Percentiles rank a stretch among this genome's conserved stretches.
phyloP scores from a whole-genome alignment of 805 yeast species.

The Monosporozyma yasuniensis region DNA sequence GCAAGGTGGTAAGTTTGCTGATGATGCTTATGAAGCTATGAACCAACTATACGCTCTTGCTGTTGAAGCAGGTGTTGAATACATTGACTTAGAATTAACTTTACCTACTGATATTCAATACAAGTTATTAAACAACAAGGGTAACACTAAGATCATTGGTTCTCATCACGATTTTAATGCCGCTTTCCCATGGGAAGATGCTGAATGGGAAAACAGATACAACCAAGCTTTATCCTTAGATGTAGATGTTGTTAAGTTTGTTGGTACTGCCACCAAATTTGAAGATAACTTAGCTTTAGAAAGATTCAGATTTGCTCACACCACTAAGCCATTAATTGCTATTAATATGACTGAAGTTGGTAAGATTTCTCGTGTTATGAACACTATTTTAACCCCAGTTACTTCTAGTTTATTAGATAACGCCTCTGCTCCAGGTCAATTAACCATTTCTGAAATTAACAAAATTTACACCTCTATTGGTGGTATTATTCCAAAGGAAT shows the following conservation, averaged over 20 bases:
- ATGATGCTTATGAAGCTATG: constrained; percentile 40
- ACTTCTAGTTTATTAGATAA: constrained; percentile 61
- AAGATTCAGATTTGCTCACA: constrained; percentile 51
- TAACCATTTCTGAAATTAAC: constrained; percentile 59
- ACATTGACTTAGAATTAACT: constrained; percentile 69
- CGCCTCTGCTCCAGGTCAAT: constrained; percentile 75
- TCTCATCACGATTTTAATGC: constrained; percentile 74
- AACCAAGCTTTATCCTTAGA: constrained; percentile 54
- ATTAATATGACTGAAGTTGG: constrained; percentile 75
- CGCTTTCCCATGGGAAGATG: constrained; percentile 49
- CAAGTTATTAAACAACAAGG: constrained; percentile 42
- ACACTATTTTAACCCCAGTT: constrained; percentile 72
- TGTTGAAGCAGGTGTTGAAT: constrained; percentile 69
- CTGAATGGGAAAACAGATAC: constrained; percentile 69
- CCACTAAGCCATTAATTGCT: constrained; percentile 58
- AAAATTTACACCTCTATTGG: constrained; percentile 51
- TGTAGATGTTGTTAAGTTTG: constrained; percentile 73
- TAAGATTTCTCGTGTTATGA: constrained; percentile 68
- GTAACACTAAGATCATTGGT: constrained; percentile 65
- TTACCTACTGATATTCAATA: constrained; percentile 49
- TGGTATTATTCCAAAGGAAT: constrained; percentile 46
- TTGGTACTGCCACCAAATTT: constrained; percentile 60
- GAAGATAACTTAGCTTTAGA: constrained; percentile 67
- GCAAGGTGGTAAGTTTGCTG: constrained; percentile 81
- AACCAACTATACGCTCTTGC: constrained; percentile 50